A percentile compares a stretch with the other conserved stretches of the same genome.
Evolutionary conservation across 345 rosid genomes (phyloP).

Genomic region (Acer campestre): DNA sequence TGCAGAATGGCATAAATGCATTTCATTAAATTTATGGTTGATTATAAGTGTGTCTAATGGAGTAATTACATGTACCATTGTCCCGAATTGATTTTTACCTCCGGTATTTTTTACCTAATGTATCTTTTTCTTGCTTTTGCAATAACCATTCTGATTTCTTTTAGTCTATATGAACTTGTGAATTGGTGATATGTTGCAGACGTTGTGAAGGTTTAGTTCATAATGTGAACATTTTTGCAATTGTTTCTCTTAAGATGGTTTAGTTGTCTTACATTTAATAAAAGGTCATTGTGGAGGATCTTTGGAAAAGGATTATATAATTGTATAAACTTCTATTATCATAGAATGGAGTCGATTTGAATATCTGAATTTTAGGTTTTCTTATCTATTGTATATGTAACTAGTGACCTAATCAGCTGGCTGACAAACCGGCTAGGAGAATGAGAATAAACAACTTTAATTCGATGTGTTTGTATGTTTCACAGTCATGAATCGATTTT

Average conservation of each 20-base stretch:
- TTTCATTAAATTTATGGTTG: neutral
- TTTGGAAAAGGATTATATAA: neutral
- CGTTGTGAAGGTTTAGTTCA: neutral
- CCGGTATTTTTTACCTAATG: too few relatives aligned
- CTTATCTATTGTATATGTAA: neutral
- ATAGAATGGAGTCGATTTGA: constrained; percentile 6
- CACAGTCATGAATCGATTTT: neutral
- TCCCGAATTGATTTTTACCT: neutral
- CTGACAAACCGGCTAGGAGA: neutral
- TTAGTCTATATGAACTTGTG: neutral
- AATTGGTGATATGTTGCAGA: neutral
- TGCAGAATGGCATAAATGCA: neutral
- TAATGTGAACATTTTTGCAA: neutral
- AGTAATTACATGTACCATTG: neutral
- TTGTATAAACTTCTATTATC: neutral
- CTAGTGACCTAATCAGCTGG: neutral
- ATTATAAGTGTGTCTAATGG: too few relatives aligned
- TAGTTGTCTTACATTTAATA: neutral
- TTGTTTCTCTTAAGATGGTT: neutral
- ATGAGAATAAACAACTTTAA: neutral
- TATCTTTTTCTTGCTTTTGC: neutral
- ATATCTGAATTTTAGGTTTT: neutral
- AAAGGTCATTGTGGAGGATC: neutral
- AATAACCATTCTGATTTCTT: neutral
- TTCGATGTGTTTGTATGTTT: neutral